These are phyloP conservation scores for Pistacia atlantica DNA, from an alignment of 345 rosid genomes.

Conservation along the genomic window DNA sequence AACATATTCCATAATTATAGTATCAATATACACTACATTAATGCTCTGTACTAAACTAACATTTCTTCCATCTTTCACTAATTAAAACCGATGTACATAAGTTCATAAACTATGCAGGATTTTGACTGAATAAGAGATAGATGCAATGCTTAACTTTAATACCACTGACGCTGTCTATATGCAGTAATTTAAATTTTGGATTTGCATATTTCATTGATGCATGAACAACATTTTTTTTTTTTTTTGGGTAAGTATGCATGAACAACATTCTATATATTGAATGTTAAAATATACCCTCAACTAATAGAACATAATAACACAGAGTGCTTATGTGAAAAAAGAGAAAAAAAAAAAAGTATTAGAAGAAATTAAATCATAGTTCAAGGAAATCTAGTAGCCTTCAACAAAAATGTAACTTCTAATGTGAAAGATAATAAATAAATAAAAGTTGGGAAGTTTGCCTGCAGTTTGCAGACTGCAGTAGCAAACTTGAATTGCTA, in stretches of 20 bases:
- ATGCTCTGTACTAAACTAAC: not conserved
- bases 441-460: too few relatives aligned
- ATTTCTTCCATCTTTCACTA: not conserved
- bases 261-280: not conserved
- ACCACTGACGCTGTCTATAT: not conserved
- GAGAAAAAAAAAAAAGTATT: not conserved
- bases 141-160: not conserved
- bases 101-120: not conserved
- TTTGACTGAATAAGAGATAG: not conserved
- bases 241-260: too few relatives aligned
- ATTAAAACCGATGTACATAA: not conserved
- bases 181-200: not conserved
- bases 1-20: not conserved
- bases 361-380: not conserved
- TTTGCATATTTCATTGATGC: not conserved
- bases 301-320: constrained; percentile 9
- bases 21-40: not conserved
- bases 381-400: not conserved
- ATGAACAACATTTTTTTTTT: not conserved
- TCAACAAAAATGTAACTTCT: not conserved
- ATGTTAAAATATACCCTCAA: not conserved
- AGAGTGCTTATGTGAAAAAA: not conserved
- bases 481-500: too few relatives aligned
- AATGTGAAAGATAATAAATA: not conserved
- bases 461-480: too few relatives aligned